Conservation (phyloP, 208 protist genomes). For the Trichomonas tenax region DNA sequence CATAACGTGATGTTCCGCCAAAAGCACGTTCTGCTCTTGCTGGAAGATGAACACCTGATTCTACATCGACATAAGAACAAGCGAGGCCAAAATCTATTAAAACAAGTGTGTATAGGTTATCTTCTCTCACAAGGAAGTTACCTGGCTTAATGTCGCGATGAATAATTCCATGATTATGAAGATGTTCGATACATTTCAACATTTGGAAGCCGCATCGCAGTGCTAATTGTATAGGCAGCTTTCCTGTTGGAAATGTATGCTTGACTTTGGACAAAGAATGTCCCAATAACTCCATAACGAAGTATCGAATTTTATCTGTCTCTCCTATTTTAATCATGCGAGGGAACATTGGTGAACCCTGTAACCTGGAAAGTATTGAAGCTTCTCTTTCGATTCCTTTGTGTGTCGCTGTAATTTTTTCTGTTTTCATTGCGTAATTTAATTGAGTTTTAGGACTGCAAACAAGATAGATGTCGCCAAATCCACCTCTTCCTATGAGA, state of each 20-base stretch:
- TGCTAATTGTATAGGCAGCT: neutral
- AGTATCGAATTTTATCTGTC: neutral
- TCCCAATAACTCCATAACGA: neutral
- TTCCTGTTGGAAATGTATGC: neutral
- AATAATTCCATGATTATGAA: neutral
- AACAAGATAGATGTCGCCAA: neutral
- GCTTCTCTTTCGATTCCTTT: neutral
- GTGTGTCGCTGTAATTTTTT: neutral
- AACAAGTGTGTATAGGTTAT: neutral
- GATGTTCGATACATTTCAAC: neutral
- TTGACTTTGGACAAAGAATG: neutral
- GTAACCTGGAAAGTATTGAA: neutral
- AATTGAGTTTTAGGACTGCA: neutral
- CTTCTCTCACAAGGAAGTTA: neutral
- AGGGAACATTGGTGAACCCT: neutral
- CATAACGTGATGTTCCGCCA: neutral
- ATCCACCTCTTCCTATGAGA: neutral
- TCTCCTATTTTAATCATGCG: neutral
- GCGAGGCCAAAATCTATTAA: neutral
- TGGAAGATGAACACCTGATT: neutral
- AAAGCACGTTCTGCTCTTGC: neutral
- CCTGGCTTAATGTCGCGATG: neutral
- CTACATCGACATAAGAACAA: neutral
- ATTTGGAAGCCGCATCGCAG: neutral
- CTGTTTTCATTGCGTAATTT: neutral